These are phyloP conservation scores for Citrus cavaleriei DNA, from an alignment of 345 rosid genomes.

Conservation along the genomic window DNA sequence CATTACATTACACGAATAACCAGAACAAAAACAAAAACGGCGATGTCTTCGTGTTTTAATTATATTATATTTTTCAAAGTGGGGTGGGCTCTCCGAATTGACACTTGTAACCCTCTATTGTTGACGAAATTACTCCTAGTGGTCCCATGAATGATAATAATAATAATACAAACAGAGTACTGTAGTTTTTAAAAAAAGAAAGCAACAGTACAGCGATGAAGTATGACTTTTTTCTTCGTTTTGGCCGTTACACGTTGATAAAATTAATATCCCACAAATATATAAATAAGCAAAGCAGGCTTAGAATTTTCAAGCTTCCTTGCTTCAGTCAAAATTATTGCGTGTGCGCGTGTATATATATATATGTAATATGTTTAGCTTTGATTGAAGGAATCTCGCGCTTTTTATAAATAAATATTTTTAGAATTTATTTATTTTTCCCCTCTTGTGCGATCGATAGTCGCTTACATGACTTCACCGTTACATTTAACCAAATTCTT, in stretches of 20 bases:
- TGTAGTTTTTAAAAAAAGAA: not conserved
- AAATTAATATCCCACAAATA: not conserved
- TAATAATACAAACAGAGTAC: no score
- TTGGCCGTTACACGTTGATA: not conserved
- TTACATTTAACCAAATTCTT: no score
- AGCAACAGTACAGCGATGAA: not conserved
- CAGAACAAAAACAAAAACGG: not conserved
- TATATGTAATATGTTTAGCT: no score
- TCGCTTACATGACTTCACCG: not conserved
- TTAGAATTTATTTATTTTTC: no score
- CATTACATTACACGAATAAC: constrained; percentile 6
- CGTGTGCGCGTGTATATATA: no score
- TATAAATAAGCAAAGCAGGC: not conserved
- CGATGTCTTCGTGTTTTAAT: not conserved
- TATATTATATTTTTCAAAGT: no score
- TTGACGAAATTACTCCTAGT: not conserved
- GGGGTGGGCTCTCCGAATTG: not conserved
- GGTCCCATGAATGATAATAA: not conserved
- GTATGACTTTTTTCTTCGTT: not conserved
- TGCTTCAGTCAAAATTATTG: not conserved
- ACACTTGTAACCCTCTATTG: not conserved
- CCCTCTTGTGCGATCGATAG: not conserved
- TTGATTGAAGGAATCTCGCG: not conserved
- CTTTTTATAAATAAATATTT: no score
- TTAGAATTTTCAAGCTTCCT: not conserved